These are phyloP conservation scores for Solanum acaule DNA, from an alignment of 257 asterid genomes.

Conservation along the genomic window DNA sequence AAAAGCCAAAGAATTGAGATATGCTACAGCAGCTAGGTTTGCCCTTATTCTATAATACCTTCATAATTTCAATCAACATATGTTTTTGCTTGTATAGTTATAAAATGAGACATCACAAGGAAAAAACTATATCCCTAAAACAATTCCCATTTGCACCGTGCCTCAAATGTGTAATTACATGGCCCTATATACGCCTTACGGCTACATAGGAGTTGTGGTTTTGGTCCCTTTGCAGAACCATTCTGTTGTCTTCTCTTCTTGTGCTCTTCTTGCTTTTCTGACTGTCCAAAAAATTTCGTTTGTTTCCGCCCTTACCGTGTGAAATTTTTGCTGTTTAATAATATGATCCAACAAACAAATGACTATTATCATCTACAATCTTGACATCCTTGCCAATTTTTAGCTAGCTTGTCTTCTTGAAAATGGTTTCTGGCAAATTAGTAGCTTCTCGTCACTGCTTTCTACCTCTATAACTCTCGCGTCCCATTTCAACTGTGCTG, in stretches of 20 bases:
- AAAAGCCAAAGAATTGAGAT: neutral
- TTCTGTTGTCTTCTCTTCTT: conserved; percentile 10
- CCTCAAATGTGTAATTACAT: conserved; percentile 34
- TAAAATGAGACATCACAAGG: conserved; percentile 21
- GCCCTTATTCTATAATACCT: conserved; percentile 23
- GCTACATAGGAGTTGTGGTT: conserved; percentile 43
- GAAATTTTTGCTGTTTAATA: conserved; percentile 20
- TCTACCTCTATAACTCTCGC: conserved; percentile 91
- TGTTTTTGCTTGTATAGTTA: conserved; percentile 7
- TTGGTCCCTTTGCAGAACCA: conserved; percentile 2
- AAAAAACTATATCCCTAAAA: conserved; percentile 22
- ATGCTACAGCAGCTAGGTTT: neutral
- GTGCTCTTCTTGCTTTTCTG: conserved; percentile 19
- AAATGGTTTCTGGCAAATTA: conserved; percentile 95
- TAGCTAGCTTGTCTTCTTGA: conserved; percentile 59
- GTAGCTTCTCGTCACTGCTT: conserved; percentile 74
- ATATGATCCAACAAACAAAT: conserved; percentile 26
- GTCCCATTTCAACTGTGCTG: conserved; percentile 86
- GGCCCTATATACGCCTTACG: conserved; percentile 65
- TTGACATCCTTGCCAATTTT: conserved; percentile 8
- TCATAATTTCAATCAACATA: conserved; percentile 28
- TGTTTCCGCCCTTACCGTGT: conserved; percentile 15
- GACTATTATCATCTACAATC: conserved; percentile 29
- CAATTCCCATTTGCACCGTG: conserved; percentile 18
- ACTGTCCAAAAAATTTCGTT: conserved; percentile 24